phyloP scores from a whole-genome alignment of 352 stramenopile genomes.

The Discostella stelligera region DNA sequence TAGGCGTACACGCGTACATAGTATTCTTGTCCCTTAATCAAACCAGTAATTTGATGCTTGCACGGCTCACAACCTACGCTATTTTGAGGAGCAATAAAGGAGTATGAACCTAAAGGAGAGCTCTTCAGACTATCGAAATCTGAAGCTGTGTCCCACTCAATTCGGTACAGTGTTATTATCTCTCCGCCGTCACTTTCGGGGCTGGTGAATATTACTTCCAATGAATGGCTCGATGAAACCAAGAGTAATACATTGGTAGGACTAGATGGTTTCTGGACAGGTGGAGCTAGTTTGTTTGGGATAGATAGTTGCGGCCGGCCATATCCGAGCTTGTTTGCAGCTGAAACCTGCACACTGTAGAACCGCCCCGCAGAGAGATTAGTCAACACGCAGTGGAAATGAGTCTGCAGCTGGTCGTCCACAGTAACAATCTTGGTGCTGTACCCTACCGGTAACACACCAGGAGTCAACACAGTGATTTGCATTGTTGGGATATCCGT shows the following conservation, averaged over 20 bases:
- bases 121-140: constrained; percentile 43
- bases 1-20: constrained; percentile 88
- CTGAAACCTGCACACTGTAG: constrained; percentile 78
- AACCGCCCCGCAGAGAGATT: constrained; percentile 61
- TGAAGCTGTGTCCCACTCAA: constrained; percentile 87
- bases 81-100: constrained; percentile 38
- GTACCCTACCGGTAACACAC: constrained; percentile 54
- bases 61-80: constrained; percentile 46
- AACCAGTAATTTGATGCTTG: constrained; percentile 42
- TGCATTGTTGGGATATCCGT: constrained; percentile 23
- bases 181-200: constrained; percentile 87
- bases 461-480: constrained; percentile 42
- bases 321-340: constrained; percentile 82
- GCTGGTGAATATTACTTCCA: constrained; percentile 86
- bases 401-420: constrained; percentile 33
- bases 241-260: constrained; percentile 82
- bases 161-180: constrained; percentile 88
- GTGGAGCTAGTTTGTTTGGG: constrained; percentile 84
- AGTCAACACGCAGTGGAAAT: constrained; percentile 63
- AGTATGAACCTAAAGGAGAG: constrained; percentile 49
- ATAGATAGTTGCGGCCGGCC: constrained; percentile 84
- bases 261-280: constrained; percentile 87
- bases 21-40: constrained; percentile 83
- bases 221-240: constrained; percentile 73
- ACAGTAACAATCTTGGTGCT: constrained; percentile 42